Conservation (phyloP, 805 yeast genomes). For the Debaryomyces hansenii region DNA sequence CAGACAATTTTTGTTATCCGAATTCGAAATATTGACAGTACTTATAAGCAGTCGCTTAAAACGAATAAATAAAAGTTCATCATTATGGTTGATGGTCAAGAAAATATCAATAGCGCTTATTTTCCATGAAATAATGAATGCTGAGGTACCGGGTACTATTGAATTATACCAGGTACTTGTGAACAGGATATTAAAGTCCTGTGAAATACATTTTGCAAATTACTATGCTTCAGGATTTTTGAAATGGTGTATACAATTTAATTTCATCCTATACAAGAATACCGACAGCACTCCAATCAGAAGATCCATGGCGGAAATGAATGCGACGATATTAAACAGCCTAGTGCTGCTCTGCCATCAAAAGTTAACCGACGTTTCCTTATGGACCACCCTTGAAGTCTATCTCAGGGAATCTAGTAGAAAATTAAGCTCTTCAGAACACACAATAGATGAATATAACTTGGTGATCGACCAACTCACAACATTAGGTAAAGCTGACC, state of each 20-base stretch:
- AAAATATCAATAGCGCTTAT: slow-evolving; percentile 19
- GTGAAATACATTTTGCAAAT: slow-evolving; percentile 37
- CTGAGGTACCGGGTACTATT: neutral
- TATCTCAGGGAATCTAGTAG: neutral
- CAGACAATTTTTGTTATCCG: slow-evolving; percentile 10
- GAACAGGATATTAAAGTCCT: slow-evolving; percentile 24
- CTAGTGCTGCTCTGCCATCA: slow-evolving; percentile 12
- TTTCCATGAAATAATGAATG: slow-evolving; percentile 2
- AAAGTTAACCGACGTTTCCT: slow-evolving; percentile 20
- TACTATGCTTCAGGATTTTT: slow-evolving; percentile 36
- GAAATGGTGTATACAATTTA: slow-evolving; percentile 26
- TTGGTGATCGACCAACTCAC: neutral
- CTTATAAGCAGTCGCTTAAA: slow-evolving; percentile 27
- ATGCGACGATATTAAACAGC: slow-evolving; percentile 1
- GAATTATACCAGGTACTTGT: slow-evolving; percentile 6
- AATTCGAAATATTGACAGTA: slow-evolving; percentile 32
- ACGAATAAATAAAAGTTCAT: slow-evolving; percentile 40
- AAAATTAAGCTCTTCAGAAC: neutral
- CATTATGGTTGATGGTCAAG: slow-evolving; percentile 36
- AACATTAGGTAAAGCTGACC: neutral
- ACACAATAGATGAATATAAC: slow-evolving; percentile 9
- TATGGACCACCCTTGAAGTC: slow-evolving; percentile 20
- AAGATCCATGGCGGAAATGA: neutral
- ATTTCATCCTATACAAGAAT: neutral
- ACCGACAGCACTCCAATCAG: neutral